Base-by-base conservation (phyloP, 2,329 filamentous ascomycete genomes). In the Tympanopsis confertula region DNA sequence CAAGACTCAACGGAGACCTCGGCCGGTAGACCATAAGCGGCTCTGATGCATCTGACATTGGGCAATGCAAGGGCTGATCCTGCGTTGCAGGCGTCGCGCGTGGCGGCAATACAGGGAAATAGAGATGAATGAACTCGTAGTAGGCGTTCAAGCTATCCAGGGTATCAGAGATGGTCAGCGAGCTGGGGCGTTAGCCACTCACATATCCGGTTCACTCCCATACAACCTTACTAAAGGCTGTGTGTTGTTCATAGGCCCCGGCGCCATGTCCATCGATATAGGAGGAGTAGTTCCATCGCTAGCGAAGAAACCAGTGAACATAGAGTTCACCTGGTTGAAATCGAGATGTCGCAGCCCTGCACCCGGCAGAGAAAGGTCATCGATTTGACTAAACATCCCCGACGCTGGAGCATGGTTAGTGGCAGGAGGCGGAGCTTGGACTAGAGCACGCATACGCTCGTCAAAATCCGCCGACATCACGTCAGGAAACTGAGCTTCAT, bases 81-180 rank as follows among this genome's bases (percentile, higher is more conserved):
- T 49, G 46, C 15, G 44, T 46, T 26, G 47, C 51, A 4, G 50
- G 47, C 5, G 48, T 39, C 29, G 44, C 48, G 26, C 58, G 49
- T 19, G 62, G 59, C 5, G 62, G 60, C 19, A 65, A 50, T 26
- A 65, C 57, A 4, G 62, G 62, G 32, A 63, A 62, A 44, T 62
- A 65, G n/a, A 48, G 39, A 45, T 65, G 62, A 38, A 65, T 58
- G 39, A 62, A 65, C 33, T 59, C 56, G 40, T 65, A 65, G 39
- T 65, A 65, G 24, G 57, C 61, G 42, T 62, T 61, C 36, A 65
- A 48, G 45, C 62, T 65, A 37, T 38, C 13, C 52, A 39, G 50
- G 46, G 45, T 40, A n/a, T 19, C 19, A 19, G 7, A 20, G n/a
- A 40, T 2, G 17, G 12, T 28, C 32, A 19, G 15, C 4, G 32